Evolutionary conservation across 2,329 filamentous ascomycete species (phyloP).

Genomic region (Alternaria brassicicola): DNA sequence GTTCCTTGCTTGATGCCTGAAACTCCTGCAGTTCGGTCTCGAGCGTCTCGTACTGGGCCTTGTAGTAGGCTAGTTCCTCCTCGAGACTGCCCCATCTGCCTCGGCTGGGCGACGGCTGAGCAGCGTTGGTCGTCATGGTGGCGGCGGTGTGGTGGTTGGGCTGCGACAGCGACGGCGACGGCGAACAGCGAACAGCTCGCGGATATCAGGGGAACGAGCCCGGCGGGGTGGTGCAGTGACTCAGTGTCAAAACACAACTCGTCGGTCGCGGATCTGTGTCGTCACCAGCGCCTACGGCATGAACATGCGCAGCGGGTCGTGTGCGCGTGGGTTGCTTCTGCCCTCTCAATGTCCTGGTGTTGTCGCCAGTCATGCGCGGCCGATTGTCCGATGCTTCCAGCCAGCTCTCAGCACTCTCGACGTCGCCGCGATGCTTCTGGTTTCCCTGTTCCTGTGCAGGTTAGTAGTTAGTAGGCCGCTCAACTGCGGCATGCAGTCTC

Average conservation of each 20-base stretch:
- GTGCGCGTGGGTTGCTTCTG: conserved; percentile 28
- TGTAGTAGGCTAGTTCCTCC: conserved; percentile 91
- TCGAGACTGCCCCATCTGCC: conserved; percentile 55
- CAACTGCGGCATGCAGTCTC: conserved; percentile 29
- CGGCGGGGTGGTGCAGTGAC: conserved; percentile 25
- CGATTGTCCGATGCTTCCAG: conserved; percentile 25
- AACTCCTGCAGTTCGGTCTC: conserved; percentile 93
- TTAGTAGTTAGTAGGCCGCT: conserved; percentile 43
- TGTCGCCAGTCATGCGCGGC: conserved; percentile 34
- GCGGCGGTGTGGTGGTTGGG: conserved; percentile 37
- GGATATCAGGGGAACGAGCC: conserved; percentile 35
- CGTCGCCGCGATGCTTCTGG: conserved; percentile 14
- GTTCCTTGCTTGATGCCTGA: conserved; percentile 88
- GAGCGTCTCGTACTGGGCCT: conserved; percentile 90
- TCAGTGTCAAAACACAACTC: conserved; percentile 14
- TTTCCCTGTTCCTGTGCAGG: conserved; percentile 38
- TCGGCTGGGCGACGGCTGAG: conserved; percentile 38
- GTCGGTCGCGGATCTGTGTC: background rate
- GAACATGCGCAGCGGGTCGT: conserved; percentile 8
- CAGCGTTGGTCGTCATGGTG: conserved; percentile 28
- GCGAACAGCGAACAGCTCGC: conserved; percentile 17
- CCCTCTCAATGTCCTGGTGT: conserved; percentile 13
- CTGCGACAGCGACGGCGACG: conserved; percentile 18
- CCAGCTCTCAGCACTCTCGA: conserved; percentile 11
- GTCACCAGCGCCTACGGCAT: conserved; percentile 11